phyloP scores from a whole-genome alignment of 148 eudicot species.

The Suaeda aralocaspica region DNA sequence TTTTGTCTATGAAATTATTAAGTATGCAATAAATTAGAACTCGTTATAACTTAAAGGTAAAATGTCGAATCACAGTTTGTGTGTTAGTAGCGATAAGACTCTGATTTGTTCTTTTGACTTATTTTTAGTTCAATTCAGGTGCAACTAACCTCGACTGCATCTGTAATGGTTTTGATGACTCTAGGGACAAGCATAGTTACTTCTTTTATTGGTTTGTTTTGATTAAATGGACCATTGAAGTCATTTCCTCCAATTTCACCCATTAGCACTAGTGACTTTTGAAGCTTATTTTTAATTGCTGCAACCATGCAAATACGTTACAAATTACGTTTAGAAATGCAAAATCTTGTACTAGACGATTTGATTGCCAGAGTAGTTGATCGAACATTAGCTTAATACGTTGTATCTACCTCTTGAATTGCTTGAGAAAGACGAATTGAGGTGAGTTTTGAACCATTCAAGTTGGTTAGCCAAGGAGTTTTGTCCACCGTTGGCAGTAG shows the following conservation, averaged over 20 bases:
- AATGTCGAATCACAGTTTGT: too few relatives aligned
- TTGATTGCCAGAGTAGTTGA: too few relatives aligned
- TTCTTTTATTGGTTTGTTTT: not conserved
- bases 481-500: constrained; percentile 28
- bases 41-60: too few relatives aligned
- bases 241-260: constrained; percentile 36
- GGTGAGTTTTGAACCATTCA: constrained; percentile 32
- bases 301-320: not conserved
- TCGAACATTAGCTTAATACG: too few relatives aligned
- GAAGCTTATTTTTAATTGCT: constrained; percentile 17
- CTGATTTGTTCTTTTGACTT: too few relatives aligned
- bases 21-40: too few relatives aligned
- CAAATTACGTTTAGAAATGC: too few relatives aligned
- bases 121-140: too few relatives aligned
- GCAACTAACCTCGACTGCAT: not conserved
- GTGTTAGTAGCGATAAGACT: too few relatives aligned
- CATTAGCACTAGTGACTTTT: constrained; percentile 20
- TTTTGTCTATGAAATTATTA: not conserved
- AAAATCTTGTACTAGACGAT: too few relatives aligned
- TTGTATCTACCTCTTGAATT: constrained; percentile 16
- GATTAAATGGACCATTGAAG: constrained; percentile 9
- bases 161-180: constrained; percentile 12
- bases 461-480: constrained; percentile 29
- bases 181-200: constrained; percentile 9
- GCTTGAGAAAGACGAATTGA: constrained; percentile 16